Conservation (phyloP, 345 rosid genomes). For the Luvunga scandens region DNA sequence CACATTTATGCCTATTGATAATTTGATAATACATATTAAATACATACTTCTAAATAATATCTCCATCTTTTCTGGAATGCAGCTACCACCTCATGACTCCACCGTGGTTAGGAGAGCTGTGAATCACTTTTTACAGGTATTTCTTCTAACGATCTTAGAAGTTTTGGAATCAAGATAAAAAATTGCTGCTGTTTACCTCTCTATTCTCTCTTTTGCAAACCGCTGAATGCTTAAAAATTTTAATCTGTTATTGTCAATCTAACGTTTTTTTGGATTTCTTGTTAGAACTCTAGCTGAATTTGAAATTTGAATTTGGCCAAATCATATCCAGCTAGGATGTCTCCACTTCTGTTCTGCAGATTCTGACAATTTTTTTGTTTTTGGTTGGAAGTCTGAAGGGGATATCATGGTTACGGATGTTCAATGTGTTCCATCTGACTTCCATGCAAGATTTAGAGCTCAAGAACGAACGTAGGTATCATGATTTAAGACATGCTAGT, state of each 20-base stretch:
- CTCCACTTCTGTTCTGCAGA: not conserved
- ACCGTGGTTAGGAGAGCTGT: constrained; percentile 79
- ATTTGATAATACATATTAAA: not conserved
- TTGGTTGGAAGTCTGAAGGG: constrained; percentile 52
- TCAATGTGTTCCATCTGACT: constrained; percentile 67
- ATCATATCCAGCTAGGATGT: not conserved
- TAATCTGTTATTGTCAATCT: not conserved
- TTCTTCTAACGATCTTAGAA: constrained; percentile 12
- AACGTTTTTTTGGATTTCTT: no score
- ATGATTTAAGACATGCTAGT: constrained; percentile 16
- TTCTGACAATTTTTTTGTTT: constrained; percentile 22
- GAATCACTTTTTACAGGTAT: constrained; percentile 92
- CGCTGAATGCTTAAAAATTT: not conserved
- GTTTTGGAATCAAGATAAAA: not conserved
- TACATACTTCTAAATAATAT: not conserved
- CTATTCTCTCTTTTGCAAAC: not conserved
- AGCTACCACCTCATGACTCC: constrained; percentile 97
- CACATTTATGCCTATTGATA: not conserved
- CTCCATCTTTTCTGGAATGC: constrained; percentile 24
- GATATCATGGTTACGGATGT: constrained; percentile 82
- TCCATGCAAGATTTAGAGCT: constrained; percentile 88
- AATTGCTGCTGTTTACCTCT: not conserved
- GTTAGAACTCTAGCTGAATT: not conserved
- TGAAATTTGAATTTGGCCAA: not conserved
- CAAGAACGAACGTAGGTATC: constrained; percentile 89